Evolutionary conservation across 1,284 basidiomycete genomes (phyloP).

Genomic region (Nidula niveotomentosa): DNA sequence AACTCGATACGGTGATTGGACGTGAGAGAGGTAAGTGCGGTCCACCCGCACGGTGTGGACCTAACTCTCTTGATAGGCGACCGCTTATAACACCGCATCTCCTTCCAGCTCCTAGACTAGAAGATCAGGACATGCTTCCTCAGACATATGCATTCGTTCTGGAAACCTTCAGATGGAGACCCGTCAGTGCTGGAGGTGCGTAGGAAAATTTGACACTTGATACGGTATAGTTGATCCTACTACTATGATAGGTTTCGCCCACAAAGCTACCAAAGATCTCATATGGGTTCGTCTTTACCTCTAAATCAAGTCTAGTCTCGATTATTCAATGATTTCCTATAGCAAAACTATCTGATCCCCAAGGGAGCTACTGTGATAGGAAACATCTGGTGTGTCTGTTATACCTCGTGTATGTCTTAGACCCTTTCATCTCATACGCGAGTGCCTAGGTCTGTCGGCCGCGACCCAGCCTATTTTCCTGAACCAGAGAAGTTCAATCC

Average conservation of each 20-base stretch:
- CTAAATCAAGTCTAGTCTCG: not conserved
- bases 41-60: not conserved
- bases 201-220: not conserved
- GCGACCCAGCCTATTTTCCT: slow-evolving; percentile 55
- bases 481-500: slow-evolving; percentile 61
- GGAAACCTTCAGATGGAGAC: slow-evolving; percentile 66
- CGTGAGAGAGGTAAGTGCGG: slow-evolving; percentile 41
- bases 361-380: slow-evolving; percentile 58
- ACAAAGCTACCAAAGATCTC: slow-evolving; percentile 58
- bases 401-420: not conserved
- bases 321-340: not conserved
- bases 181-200: slow-evolving; percentile 50
- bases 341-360: slow-evolving; percentile 59
- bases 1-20: slow-evolving; percentile 62
- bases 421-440: not conserved
- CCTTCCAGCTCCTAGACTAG: slow-evolving; percentile 44
- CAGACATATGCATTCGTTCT: slow-evolving; percentile 61
- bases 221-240: not conserved
- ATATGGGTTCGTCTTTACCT: slow-evolving; percentile 43
- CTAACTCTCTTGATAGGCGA: not conserved
- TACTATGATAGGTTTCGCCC: slow-evolving; percentile 41
- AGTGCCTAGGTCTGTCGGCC: slow-evolving; percentile 43
- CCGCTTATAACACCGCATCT: too few species aligned
- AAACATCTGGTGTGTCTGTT: slow-evolving; percentile 50
- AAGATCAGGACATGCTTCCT: slow-evolving; percentile 49